Base-by-base conservation (phyloP, 75 land plant species). In the Ceratopteris richardii region DNA sequence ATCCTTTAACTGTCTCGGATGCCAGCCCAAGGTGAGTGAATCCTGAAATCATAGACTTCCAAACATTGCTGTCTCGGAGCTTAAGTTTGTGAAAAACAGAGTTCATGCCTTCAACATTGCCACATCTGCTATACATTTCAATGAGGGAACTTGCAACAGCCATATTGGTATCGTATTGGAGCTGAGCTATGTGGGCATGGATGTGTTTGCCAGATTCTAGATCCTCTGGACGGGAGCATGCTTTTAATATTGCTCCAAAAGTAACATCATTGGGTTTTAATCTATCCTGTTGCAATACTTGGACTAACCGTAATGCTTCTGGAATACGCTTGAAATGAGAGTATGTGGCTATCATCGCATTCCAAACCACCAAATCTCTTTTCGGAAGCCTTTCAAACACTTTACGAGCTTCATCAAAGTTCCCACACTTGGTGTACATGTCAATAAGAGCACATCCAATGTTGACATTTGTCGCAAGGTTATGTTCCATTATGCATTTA, bases 381-480 rank as follows among this genome's bases (percentile, higher is more conserved):
- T 36, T 50, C 0, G 27, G 25, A 23, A 84, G 77, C 0, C 56
- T 58, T 20, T 60, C 58, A 46, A 84, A 84, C 29, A 76, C 70
- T 33, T 57, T 6, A 13, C 27, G 51, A 62, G 84, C 72, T 29
- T 65, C 71, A 10, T 51, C 44, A 6, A 84, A 40, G 52, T 69
- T 76, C n/a, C 88, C 84, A 66, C 80, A 80, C 18, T 74, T 81
- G 17, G 84, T 73, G 61, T 80, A 84, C 83, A 84, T 80, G 64
- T 77, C 72, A 11, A 84, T 44, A 24, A 84, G 66, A 26, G 84
- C 72, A 68, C 71, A 77, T 31, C 71, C 72, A 2, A 77, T 72
- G 52, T 72, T 77, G 9, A 61, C 50, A 62, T 70, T 56, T 23
- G 58, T 52, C 11, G 44, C 5, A 29, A 79, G 74, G 17, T 72